These are phyloP conservation scores for Vicia villosa DNA, from an alignment of 306 rosid species.

Conservation along the genomic window DNA sequence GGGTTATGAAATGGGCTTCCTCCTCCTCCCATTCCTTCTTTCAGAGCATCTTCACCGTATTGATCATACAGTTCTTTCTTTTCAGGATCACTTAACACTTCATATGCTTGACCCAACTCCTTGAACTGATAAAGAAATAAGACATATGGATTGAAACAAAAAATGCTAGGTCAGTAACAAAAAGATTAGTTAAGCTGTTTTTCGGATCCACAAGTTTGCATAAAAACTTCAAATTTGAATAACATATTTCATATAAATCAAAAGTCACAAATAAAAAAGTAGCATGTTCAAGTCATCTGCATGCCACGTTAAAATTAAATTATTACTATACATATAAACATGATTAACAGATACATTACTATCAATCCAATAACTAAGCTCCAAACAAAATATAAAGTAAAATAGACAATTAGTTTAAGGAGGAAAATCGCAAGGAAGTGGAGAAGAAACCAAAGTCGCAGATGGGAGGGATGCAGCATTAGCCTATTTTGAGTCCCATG, in stretches of 20 bases:
- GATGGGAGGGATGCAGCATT: not conserved
- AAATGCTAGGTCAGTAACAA: not conserved
- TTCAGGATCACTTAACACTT: conserved; percentile 72
- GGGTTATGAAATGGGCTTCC: conserved; percentile 66
- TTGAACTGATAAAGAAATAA: conserved; percentile 56
- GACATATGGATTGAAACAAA: not conserved
- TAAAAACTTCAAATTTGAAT: conserved; percentile 1
- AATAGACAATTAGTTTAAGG: too few species aligned
- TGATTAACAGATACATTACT: too few species aligned
- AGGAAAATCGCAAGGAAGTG: not conserved
- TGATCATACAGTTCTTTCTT: conserved; percentile 74
- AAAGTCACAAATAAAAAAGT: not conserved
- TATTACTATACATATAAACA: not conserved
- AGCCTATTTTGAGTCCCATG: not conserved
- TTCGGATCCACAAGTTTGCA: not conserved
- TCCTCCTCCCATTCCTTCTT: conserved; percentile 70
- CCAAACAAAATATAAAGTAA: too few species aligned
- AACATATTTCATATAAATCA: conserved; percentile 2
- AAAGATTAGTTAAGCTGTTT: not conserved
- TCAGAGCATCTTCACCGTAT: conserved; percentile 83
- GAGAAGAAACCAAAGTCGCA: not conserved
- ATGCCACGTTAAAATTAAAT: not conserved
- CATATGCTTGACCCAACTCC: conserved; percentile 82
- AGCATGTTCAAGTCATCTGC: conserved; percentile 22
- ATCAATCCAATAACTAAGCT: too few species aligned